Evolutionary conservation across 176 grass and related monocot species (phyloP).

Genomic region (Zea luxurians): DNA sequence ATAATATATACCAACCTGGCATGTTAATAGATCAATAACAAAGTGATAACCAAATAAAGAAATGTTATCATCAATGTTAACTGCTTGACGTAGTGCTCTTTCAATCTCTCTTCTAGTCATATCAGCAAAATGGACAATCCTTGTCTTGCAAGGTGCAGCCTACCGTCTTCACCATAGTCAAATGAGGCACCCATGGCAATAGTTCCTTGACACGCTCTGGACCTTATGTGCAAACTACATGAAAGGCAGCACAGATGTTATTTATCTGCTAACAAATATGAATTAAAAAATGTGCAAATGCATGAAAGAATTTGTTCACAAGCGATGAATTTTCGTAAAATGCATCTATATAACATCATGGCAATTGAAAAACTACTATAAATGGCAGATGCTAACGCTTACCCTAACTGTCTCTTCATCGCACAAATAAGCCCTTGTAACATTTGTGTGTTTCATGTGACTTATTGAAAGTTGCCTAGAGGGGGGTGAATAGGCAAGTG

Average conservation of each 20-base stretch:
- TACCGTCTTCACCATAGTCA: constrained; percentile 87
- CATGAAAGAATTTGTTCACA: neutral
- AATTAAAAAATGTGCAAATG: neutral
- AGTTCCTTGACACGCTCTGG: constrained; percentile 83
- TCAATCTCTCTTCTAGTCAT: constrained; percentile 95
- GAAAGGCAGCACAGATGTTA: constrained; percentile 16
- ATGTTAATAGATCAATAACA: constrained; percentile 82
- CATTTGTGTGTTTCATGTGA: constrained; percentile 90
- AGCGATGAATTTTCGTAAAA: neutral
- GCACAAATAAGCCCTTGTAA: constrained; percentile 86
- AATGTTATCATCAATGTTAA: constrained; percentile 82
- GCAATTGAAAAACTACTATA: neutral
- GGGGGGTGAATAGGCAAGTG: no score
- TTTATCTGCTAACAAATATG: neutral
- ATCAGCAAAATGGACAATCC: constrained; percentile 93
- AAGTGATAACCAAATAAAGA: constrained; percentile 80
- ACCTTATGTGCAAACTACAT: constrained; percentile 95
- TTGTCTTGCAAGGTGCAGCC: constrained; percentile 87
- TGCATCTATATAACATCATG: neutral
- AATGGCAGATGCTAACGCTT: constrained; percentile 37
- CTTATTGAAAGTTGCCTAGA: no score
- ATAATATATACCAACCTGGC: constrained; percentile 51
- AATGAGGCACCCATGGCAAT: constrained; percentile 88
- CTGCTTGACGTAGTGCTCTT: constrained; percentile 76
- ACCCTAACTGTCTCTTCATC: constrained; percentile 89